These are phyloP conservation scores for Mycena crocata DNA, from an alignment of 768 basidiomycete species.

Conservation along the genomic window DNA sequence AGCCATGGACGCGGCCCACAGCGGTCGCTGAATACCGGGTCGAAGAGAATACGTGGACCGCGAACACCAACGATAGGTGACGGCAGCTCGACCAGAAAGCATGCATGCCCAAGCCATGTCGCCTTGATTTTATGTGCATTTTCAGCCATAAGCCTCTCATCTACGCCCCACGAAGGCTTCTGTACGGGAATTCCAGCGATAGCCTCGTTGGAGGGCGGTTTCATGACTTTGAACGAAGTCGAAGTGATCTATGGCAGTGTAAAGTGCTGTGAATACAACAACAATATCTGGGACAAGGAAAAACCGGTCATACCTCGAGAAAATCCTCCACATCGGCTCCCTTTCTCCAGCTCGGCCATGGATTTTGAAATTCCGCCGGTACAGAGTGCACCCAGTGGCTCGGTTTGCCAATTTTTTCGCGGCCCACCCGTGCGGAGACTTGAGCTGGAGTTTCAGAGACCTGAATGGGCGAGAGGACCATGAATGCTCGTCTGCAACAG, in stretches of 20 bases:
- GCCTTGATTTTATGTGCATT: slow-evolving; percentile 55
- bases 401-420: slow-evolving; percentile 33
- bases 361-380: slow-evolving; percentile 42
- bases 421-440: slow-evolving; percentile 21
- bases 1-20: slow-evolving; percentile 59
- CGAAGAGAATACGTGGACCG: slow-evolving; percentile 63
- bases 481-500: no score
- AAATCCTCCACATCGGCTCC: slow-evolving; percentile 25
- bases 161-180: slow-evolving; percentile 52
- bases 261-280: not conserved
- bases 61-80: slow-evolving; percentile 41
- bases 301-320: slow-evolving; percentile 28
- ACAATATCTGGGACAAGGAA: not conserved
- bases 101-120: slow-evolving; percentile 69
- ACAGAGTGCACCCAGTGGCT: slow-evolving; percentile 43
- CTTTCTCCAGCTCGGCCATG: slow-evolving; percentile 43
- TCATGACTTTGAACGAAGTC: not conserved
- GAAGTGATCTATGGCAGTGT: not conserved
- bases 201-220: slow-evolving; percentile 24
- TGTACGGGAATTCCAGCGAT: slow-evolving; percentile 45
- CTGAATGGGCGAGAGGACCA: slow-evolving; percentile 5
- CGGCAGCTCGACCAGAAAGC: slow-evolving; percentile 64
- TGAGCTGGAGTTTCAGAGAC: slow-evolving; percentile 27
- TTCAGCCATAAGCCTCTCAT: slow-evolving; percentile 34
- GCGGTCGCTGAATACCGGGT: slow-evolving; percentile 64